Base-by-base conservation (phyloP, 2,329 filamentous ascomycete species). In the Sporothrix pallida region DNA sequence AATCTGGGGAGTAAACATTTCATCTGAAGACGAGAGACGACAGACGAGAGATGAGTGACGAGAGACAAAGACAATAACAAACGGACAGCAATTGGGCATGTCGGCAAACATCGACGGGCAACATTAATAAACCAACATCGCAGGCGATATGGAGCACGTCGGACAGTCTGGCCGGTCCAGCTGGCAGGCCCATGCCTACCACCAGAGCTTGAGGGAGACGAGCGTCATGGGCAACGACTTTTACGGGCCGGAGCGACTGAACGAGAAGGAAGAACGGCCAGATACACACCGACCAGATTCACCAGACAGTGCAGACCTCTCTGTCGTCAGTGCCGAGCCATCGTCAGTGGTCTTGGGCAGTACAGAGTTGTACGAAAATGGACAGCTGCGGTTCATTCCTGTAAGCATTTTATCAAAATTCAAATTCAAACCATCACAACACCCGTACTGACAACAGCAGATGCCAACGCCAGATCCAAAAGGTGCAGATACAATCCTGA, bases 381-480 rank as follows among this genome's bases (percentile, higher is more conserved):
- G 74, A 13, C 9, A 56, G 20, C 68, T 76, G 13, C 72, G 75
- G 8, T 72, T 54, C 23, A 76, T 76, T 13, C 75, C 75, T 9
- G 54, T 56, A 56, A 12, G n/a, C n/a, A n/a, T n/a, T n/a, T n/a
- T n/a, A n/a, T n/a, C n/a, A n/a, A n/a, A n/a, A n/a, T n/a, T n/a
- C n/a, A n/a, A n/a, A n/a, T n/a, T n/a, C n/a, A 12, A 48, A 15
- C 46, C 46, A 48, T 48, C 10, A 2, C 50, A 26, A 26, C 23
- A 26, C 23, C 23, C 23, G 23, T 26, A 52, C 50, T 56, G 10
- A 56, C 54, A 56, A 3, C n/a, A 26, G 26, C 10, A 56, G 71
- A 77, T 72, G 65, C 75, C 75, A 3, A 75, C 75, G 1, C 74
- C 75, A 9, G 74, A 76, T 56, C 75, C 75, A 4, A 76, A 75